Percentiles rank a stretch among this genome's conserved stretches.
phyloP scores from a whole-genome alignment of 352 stramenopile genomes.

The Pythium myriotylum region DNA sequence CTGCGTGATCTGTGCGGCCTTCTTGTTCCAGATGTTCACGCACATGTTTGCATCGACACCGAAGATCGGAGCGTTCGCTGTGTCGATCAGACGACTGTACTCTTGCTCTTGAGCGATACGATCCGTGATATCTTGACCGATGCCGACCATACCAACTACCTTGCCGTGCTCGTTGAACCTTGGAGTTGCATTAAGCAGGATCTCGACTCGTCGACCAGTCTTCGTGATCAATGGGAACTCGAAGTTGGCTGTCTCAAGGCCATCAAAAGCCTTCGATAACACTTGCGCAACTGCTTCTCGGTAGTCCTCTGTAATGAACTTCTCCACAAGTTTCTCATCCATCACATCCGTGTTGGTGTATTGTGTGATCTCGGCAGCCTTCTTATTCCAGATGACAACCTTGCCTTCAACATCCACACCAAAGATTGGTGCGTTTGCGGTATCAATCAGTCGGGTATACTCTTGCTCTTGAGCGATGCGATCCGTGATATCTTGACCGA shows the following conservation, averaged over 20 bases:
- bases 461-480: slow-evolving; percentile 75
- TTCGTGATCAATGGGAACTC: slow-evolving; percentile 86
- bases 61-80: slow-evolving; percentile 36
- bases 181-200: slow-evolving; percentile 42
- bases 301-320: slow-evolving; percentile 78
- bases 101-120: slow-evolving; percentile 75
- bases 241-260: slow-evolving; percentile 87
- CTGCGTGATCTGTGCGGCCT: slow-evolving; percentile 72
- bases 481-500: slow-evolving; percentile 93
- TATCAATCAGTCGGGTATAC: slow-evolving; percentile 75
- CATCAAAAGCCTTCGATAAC: slow-evolving; percentile 78
- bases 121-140: slow-evolving; percentile 67
- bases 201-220: slow-evolving; percentile 54
- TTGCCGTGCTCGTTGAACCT: slow-evolving; percentile 45
- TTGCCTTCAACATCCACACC: slow-evolving; percentile 82
- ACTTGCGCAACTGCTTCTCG: slow-evolving; percentile 66
- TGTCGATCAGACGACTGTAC: slow-evolving; percentile 52
- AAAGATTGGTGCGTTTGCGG: slow-evolving; percentile 83
- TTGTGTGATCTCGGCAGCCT: slow-evolving; percentile 84
- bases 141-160: slow-evolving; percentile 58
- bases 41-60: slow-evolving; percentile 47
- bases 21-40: slow-evolving; percentile 85
- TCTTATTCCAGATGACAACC: slow-evolving; percentile 89
- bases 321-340: slow-evolving; percentile 70
- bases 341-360: slow-evolving; percentile 74